Conservation (phyloP, 2,329 filamentous ascomycete species). For the Truncatella angustata region DNA sequence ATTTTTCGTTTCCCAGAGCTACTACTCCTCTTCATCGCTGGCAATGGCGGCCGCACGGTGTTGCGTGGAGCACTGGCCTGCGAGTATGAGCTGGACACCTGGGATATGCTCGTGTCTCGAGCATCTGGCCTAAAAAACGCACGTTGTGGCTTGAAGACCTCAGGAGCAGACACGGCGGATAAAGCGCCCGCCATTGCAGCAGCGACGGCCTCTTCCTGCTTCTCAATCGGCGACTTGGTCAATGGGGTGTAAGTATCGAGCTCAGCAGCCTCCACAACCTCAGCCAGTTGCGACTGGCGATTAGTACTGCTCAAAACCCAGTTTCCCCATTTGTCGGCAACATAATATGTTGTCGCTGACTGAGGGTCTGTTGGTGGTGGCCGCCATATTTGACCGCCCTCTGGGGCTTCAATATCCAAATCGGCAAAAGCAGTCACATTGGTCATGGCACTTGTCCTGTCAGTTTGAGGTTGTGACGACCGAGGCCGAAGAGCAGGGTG, state of each 20-base stretch:
- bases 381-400: conserved; percentile 47
- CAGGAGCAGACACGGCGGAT: conserved; percentile 20
- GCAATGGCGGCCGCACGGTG: conserved; percentile 12
- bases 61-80: conserved; percentile 25
- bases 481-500: conserved; percentile 23
- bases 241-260: conserved; percentile 28
- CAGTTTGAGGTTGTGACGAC: conserved; percentile 48
- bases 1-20: conserved; percentile 16
- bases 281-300: conserved; percentile 20
- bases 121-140: conserved; percentile 22
- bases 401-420: conserved; percentile 28
- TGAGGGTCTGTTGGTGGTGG: conserved; percentile 44
- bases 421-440: conserved; percentile 31
- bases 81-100: conserved; percentile 37
- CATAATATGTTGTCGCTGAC: conserved; percentile 46
- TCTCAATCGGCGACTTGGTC: conserved; percentile 29
- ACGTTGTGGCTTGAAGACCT: conserved; percentile 23
- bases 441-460: conserved; percentile 46
- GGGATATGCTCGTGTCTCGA: conserved; percentile 20
- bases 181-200: conserved; percentile 20
- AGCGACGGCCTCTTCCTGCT: conserved; percentile 20
- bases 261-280: conserved; percentile 19
- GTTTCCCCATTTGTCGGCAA: conserved; percentile 52
- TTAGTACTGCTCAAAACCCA: conserved; percentile 47
- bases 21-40: conserved; percentile 15